Evolutionary conservation across 495 filamentous ascomycete species (phyloP).

Genomic region (Aspergillus saccharolyticus): DNA sequence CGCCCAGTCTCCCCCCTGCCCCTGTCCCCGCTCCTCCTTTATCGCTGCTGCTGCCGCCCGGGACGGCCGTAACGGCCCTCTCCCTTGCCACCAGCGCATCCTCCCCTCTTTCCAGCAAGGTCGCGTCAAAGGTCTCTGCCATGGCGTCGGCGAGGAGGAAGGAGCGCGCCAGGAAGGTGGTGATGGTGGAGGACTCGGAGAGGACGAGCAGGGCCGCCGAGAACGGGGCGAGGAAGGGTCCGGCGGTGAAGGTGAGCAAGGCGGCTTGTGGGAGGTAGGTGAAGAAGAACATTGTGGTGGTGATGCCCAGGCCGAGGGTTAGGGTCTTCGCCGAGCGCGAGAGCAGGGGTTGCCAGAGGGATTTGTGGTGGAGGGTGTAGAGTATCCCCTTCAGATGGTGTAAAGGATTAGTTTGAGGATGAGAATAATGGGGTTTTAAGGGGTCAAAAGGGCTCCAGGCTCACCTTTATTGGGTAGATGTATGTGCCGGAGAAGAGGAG

Average conservation of each 20-base stretch:
- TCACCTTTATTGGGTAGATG: constrained; percentile 77
- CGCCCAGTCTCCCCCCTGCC: constrained; percentile 63
- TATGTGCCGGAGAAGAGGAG: constrained; percentile 72
- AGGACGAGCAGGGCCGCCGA: constrained; percentile 74
- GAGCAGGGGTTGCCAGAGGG: constrained; percentile 60
- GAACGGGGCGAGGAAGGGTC: constrained; percentile 63
- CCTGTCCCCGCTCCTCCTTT: constrained; percentile 26
- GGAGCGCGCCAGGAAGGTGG: constrained; percentile 65
- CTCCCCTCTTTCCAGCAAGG: constrained; percentile 53
- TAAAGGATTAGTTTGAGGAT: not conserved
- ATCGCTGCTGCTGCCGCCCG: constrained; percentile 32
- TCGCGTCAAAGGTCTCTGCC: constrained; percentile 87
- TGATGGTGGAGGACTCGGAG: constrained; percentile 74
- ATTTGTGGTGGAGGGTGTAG: constrained; percentile 56
- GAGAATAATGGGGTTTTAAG: not conserved
- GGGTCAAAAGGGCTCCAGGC: not conserved
- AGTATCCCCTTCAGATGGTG: constrained; percentile 55
- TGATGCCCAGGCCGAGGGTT: constrained; percentile 65
- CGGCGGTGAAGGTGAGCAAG: constrained; percentile 71
- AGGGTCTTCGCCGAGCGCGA: constrained; percentile 64
- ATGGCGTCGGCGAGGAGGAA: constrained; percentile 76
- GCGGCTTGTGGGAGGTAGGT: constrained; percentile 88
- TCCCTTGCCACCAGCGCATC: constrained; percentile 62
- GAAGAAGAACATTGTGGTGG: constrained; percentile 76
- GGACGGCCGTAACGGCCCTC: constrained; percentile 56